Conservation (phyloP, 495 filamentous ascomycete species). For the Lasiosphaeria miniovina region DNA sequence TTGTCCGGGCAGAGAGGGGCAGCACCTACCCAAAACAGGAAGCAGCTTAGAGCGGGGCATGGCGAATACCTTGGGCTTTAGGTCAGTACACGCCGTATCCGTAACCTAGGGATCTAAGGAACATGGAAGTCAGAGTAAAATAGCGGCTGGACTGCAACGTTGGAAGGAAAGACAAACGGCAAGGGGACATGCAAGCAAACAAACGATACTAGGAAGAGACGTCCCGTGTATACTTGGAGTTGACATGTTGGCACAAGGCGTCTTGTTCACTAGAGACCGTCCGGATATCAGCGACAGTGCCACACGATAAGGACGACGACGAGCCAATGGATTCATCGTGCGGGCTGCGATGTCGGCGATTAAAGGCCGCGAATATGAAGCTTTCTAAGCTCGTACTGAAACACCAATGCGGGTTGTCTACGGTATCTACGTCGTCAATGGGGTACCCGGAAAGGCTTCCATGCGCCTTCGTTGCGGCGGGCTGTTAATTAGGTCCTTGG, state of each 20-base stretch:
- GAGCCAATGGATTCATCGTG: slow-evolving; percentile 5
- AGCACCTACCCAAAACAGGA: no score
- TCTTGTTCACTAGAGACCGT: neutral
- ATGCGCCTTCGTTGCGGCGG: neutral
- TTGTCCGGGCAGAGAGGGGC: no score
- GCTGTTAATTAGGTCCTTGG: neutral
- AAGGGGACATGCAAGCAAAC: neutral
- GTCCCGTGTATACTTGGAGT: neutral
- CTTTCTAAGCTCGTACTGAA: neutral
- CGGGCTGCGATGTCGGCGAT: slow-evolving; percentile 26
- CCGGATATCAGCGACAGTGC: neutral
- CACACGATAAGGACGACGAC: slow-evolving; percentile 8
- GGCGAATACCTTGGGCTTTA: no score
- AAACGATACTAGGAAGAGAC: neutral
- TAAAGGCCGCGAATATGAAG: slow-evolving; percentile 1
- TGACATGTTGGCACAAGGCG: slow-evolving; percentile 4
- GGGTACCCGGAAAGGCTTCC: neutral
- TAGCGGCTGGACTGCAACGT: no score
- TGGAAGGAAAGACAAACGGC: neutral
- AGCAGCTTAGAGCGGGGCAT: no score
- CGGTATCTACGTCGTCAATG: neutral
- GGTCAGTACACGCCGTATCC: no score
- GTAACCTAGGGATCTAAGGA: no score
- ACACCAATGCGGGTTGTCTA: neutral
- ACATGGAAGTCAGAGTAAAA: no score